Evolutionary conservation across 768 basidiomycete genomes (phyloP), one percentile per base, ranked within the genome.

Genomic region (Sporobolomyces pararoseus): DNA sequence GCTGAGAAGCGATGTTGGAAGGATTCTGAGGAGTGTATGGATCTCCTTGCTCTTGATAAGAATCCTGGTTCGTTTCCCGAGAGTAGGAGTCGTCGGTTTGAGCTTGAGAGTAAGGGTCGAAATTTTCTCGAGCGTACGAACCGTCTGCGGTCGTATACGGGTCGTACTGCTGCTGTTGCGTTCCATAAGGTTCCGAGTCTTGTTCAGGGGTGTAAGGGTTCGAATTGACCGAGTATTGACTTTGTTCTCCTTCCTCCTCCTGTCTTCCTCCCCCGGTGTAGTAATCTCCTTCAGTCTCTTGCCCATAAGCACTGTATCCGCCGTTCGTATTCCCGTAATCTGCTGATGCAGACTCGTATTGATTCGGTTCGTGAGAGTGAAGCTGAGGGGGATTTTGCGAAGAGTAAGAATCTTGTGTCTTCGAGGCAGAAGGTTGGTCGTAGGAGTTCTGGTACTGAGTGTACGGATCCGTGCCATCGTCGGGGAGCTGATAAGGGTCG

Each of bases 171-270:
- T 60, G 58, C 7, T 31, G 2, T 14, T 17, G 7, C 5, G 13
- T 46, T 25, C 14, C 29, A 44, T 3, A 5, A 2, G 29, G 21
- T 6, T 49, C 4, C 17, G 5, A 7, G 3, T 34, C 7, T 19
- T 47, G 52, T 42, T 46, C 64, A 31, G 49, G 61, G 5, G 64
- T 31, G 47, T 63, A 58, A 7, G 60, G 70, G 12, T 69, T n/a
- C n/a, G n/a, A n/a, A n/a, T n/a, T n/a, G n/a, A n/a, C 62, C 31
- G 39, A 9, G 39, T 42, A 9, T 17, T 42, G 39, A 42, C 39
- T 42, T 17, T 42, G 39, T 9, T 42, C 9, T 17, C 39, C 39
- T 42, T 35, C 32, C 39, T 62, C 25, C 19, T 59, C 57, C 35
- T 59, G 29, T 21, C 7, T n/a, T 4, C 44, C 13, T 10, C 7